These are phyloP conservation scores for Malus orientalis DNA, from an alignment of 306 rosid genomes.

Conservation along the genomic window DNA sequence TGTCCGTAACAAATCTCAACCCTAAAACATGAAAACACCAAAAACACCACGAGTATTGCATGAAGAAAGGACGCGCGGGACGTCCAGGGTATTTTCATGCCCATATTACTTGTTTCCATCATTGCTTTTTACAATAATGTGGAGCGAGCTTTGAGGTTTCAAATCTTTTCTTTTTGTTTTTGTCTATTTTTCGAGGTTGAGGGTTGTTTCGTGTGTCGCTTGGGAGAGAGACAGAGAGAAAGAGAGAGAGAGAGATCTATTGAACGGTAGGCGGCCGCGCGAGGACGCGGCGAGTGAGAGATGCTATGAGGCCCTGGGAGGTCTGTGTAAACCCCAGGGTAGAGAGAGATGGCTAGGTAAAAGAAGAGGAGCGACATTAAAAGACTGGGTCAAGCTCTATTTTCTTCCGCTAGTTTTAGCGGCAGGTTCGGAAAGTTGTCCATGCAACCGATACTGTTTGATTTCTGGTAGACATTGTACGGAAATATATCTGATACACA, in stretches of 20 bases:
- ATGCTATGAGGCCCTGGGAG: background rate
- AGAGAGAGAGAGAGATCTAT: background rate
- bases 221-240: background rate
- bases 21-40: conserved; percentile 5
- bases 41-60: background rate
- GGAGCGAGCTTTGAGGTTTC: background rate
- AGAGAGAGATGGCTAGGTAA: conserved; percentile 12
- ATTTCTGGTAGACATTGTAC: background rate
- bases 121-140: background rate
- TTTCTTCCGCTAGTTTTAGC: conserved; percentile 51
- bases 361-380: conserved; percentile 23
- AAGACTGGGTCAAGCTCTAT: conserved; percentile 26
- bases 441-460: background rate
- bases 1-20: conserved; percentile 30
- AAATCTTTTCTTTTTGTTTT: background rate
- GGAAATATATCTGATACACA: background rate
- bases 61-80: background rate
- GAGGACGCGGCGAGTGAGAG: conserved; percentile 28
- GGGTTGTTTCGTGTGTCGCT: background rate
- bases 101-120: background rate
- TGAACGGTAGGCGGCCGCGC: conserved; percentile 12
- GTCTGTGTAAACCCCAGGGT: conserved; percentile 21
- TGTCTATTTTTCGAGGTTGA: background rate
- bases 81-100: conserved; percentile 28
- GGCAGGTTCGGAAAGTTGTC: conserved; percentile 16